These are phyloP conservation scores for Rhizopus delemar DNA, from an alignment of 371 early-diverging fungal genomes.

Conservation along the genomic window DNA sequence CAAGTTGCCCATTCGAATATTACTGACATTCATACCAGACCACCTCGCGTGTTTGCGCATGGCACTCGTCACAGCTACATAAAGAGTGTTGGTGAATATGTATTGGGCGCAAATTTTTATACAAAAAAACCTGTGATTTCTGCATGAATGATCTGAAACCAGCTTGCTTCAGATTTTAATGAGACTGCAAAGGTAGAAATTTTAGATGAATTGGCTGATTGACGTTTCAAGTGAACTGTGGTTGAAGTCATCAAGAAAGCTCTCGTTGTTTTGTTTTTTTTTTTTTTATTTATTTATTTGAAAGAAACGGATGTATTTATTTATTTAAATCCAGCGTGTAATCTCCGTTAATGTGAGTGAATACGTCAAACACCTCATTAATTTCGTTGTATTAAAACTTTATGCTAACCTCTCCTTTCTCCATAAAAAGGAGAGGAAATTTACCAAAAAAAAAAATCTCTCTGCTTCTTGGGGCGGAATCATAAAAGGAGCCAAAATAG, in stretches of 20 bases:
- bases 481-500: too few relatives aligned
- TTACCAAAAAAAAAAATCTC: too few relatives aligned
- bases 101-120: not conserved
- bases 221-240: not conserved
- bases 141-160: conserved; percentile 75
- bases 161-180: conserved; percentile 60
- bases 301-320: too few relatives aligned
- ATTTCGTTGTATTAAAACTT: too few relatives aligned
- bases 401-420: too few relatives aligned
- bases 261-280: not conserved
- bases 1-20: conserved; percentile 63
- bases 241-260: not conserved
- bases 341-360: too few relatives aligned
- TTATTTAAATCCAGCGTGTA: too few relatives aligned
- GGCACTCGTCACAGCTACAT: conserved; percentile 66
- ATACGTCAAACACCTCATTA: too few relatives aligned
- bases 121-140: conserved; percentile 65
- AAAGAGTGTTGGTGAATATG: not conserved
- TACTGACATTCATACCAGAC: conserved; percentile 70
- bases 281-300: too few relatives aligned
- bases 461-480: too few relatives aligned
- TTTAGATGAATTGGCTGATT: not conserved
- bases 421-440: too few relatives aligned
- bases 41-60: conserved; percentile 89
- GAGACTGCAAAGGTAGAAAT: not conserved